phyloP scores from a whole-genome alignment of 208 protist genomes.

The Leishmania gerbilli region DNA sequence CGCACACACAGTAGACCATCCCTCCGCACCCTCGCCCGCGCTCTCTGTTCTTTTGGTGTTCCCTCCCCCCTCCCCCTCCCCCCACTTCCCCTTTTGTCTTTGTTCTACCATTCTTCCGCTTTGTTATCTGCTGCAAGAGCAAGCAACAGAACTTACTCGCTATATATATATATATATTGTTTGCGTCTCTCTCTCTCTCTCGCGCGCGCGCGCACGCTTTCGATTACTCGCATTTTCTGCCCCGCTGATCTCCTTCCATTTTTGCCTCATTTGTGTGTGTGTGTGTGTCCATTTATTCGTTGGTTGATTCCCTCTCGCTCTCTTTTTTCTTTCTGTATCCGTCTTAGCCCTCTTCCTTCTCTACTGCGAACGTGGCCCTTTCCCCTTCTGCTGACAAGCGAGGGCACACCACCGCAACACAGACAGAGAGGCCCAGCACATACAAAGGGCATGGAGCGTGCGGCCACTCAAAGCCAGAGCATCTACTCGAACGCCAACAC shows the following conservation, averaged over 20 bases:
- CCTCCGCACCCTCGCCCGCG: too few relatives aligned
- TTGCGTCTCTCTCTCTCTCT: neutral
- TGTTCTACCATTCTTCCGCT: neutral
- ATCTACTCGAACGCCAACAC: conserved; percentile 15
- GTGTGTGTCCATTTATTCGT: neutral
- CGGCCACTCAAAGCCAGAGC: conserved; percentile 7
- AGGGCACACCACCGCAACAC: neutral
- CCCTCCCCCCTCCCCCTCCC: too few relatives aligned
- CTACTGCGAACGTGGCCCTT: neutral
- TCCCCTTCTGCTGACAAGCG: neutral
- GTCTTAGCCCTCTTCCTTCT: neutral
- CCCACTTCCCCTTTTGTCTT: neutral
- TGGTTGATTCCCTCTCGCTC: neutral
- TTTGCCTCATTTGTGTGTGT: neutral
- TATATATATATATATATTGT: neutral
- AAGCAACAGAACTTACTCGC: neutral
- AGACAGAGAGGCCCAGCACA: neutral
- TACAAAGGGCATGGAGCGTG: conserved; percentile 1
- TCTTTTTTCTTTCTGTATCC: neutral
- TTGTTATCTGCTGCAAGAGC: neutral
- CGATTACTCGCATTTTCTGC: neutral
- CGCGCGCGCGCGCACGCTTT: neutral
- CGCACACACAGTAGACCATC: neutral
- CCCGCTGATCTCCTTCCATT: neutral
- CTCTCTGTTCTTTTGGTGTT: too few relatives aligned